These are phyloP conservation scores for Aschersonia sp. DNA, from an alignment of 2,329 filamentous ascomycete genomes.

Conservation along the genomic window DNA sequence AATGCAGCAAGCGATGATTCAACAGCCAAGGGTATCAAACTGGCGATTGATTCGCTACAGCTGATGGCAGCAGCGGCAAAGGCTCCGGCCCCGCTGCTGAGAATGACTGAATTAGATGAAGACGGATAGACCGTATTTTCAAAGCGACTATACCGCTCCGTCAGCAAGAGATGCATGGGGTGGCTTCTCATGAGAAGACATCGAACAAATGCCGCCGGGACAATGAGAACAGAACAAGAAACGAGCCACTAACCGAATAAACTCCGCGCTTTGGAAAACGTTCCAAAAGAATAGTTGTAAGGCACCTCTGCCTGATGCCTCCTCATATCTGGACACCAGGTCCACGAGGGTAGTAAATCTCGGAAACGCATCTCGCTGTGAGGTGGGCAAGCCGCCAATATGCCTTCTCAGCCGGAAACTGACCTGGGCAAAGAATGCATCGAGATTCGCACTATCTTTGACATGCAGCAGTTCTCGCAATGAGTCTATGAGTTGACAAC, in stretches of 20 bases:
- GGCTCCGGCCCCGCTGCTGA: slow-evolving; percentile 12
- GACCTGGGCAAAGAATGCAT: slow-evolving; percentile 11
- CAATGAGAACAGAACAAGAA: background rate
- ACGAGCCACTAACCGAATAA: slow-evolving; percentile 8
- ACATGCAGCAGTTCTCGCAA: slow-evolving; percentile 9
- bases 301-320: slow-evolving; percentile 7
- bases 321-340: slow-evolving; percentile 8
- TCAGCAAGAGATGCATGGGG: too few species aligned
- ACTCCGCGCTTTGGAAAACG: slow-evolving; percentile 11
- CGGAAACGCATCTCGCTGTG: slow-evolving; percentile 10
- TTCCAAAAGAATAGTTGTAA: slow-evolving; percentile 10
- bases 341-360: slow-evolving; percentile 14
- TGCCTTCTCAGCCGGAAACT: slow-evolving; percentile 9
- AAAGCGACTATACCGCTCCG: slow-evolving; percentile 1
- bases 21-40: slow-evolving; percentile 9
- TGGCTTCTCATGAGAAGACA: background rate
- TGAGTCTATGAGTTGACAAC: slow-evolving; percentile 9
- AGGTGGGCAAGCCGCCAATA: slow-evolving; percentile 6
- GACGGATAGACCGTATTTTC: slow-evolving; percentile 8
- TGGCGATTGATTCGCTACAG: slow-evolving; percentile 9
- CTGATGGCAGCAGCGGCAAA: slow-evolving; percentile 12
- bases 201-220: background rate
- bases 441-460: slow-evolving; percentile 9
- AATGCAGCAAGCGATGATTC: slow-evolving; percentile 8
- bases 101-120: slow-evolving; percentile 6